Base-by-base conservation (phyloP, 1,284 basidiomycete species). In the Inonotus hispidus region DNA sequence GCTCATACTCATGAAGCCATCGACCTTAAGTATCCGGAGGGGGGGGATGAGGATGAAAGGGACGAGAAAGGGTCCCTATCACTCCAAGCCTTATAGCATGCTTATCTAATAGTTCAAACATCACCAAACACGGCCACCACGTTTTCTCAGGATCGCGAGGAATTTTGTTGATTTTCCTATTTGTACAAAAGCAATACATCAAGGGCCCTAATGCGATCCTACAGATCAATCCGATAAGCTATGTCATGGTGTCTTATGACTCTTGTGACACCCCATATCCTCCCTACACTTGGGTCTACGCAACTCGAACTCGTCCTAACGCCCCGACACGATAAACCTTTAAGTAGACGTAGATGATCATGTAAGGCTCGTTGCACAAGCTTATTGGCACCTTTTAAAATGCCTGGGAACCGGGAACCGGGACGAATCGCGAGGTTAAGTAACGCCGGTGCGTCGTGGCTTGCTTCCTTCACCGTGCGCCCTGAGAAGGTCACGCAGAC, bases 21-120 rank as follows among this genome's bases (percentile, higher is more conserved):
- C 38, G 38, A 25, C 32, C 8, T 35, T 23, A 32, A 53, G 32
- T 32, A 27, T 37, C 16, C 23, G 38, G 1, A 39, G 56, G 55
- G 55, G 56, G 54, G 23, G n/a, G 55, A 47, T 38, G 55, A 46
- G 54, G 23, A 58, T 11, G 55, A 39, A 35, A 58, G 45, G 53
- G 43, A 38, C 32, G 53, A 50, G 54, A 38, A 32, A 29, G 39
- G 45, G 49, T 25, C 6, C 50, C 23, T 52, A 52, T 52, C 50
- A 35, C 25, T 35, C 50, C 50, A 16, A 16, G 25, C 27, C 50
- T 52, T 52, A 52, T 52, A 52, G 14, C 50, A 11, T 52, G 50
- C 50, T 52, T 52, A 52, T 29, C 25, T 52, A 52, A 52, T 21
- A 19, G 11, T 3, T 14, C 47, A 59, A 59, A 59, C 35, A 59